Percentiles rank a stretch among this genome's conserved stretches.
These are phyloP conservation scores for Panicum miliaceum DNA, from an alignment of 176 grass and related monocot genomes.

Conservation along the genomic window DNA sequence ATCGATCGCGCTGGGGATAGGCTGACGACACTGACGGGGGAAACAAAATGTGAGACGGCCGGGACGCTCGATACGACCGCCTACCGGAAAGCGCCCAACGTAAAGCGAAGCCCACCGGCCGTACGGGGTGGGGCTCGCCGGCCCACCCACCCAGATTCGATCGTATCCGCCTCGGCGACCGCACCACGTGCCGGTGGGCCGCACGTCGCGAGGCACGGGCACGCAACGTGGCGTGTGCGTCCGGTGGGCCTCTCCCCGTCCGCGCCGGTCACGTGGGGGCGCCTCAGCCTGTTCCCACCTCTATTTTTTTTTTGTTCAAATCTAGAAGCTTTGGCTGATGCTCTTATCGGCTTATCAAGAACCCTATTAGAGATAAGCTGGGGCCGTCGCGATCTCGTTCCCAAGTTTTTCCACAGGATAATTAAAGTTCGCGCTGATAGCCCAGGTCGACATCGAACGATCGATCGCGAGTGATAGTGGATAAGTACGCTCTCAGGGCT, in stretches of 20 bases:
- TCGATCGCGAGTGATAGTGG: too few species aligned
- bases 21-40: not conserved
- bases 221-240: too few species aligned
- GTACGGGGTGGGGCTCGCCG: not conserved
- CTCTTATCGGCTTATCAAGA: not conserved
- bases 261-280: too few species aligned
- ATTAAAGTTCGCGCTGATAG: too few species aligned
- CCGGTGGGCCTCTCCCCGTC: too few species aligned
- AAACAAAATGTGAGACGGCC: not conserved
- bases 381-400: too few species aligned
- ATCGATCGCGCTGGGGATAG: not conserved
- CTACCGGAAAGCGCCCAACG: not conserved
- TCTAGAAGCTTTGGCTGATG: not conserved
- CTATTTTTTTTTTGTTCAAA: not conserved
- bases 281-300: too few species aligned
- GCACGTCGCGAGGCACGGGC: too few species aligned
- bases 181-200: conserved; percentile 3
- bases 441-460: too few species aligned
- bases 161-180: conserved; percentile 18
- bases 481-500: too few species aligned
- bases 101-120: not conserved
- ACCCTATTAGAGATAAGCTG: not conserved
- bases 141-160: not conserved
- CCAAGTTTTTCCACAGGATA: too few species aligned
- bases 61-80: not conserved